These are phyloP conservation scores for Crataegus laevigata DNA, from an alignment of 306 rosid species.

Conservation along the genomic window DNA sequence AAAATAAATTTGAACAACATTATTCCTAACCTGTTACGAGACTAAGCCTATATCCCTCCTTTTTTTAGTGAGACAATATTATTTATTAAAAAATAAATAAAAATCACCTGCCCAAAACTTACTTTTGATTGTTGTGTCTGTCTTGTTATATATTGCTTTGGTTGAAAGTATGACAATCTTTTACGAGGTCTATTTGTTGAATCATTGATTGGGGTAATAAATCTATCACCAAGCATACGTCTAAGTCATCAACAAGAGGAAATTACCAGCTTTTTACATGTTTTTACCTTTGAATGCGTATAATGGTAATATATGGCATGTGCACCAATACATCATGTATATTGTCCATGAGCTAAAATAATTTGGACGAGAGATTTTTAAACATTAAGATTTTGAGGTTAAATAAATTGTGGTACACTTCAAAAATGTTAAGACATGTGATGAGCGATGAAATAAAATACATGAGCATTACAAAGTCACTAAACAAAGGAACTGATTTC, in stretches of 20 bases:
- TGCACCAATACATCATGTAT: too few relatives aligned
- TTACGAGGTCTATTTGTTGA: background rate
- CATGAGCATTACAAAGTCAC: too few relatives aligned
- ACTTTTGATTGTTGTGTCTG: background rate
- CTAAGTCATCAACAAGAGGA: background rate
- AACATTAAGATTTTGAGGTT: too few relatives aligned
- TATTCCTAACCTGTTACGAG: too few relatives aligned
- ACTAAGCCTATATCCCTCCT: fast-evolving
- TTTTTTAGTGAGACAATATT: too few relatives aligned
- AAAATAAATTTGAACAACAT: too few relatives aligned
- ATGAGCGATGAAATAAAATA: too few relatives aligned
- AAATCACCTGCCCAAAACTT: background rate
- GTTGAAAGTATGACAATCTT: background rate
- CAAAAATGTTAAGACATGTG: too few relatives aligned
- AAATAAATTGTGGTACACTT: too few relatives aligned
- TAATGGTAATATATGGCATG: background rate
- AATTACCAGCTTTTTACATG: background rate
- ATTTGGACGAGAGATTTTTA: too few relatives aligned
- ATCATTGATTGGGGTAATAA: background rate
- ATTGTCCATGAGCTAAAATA: background rate
- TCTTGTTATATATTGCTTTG: background rate
- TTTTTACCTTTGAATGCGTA: background rate
- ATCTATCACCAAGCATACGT: background rate
- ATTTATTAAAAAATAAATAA: too few relatives aligned
- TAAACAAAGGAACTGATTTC: too few relatives aligned